These are phyloP conservation scores for Annona squamosa DNA, from an alignment of 164 flowering plant species.

Conservation along the genomic window DNA sequence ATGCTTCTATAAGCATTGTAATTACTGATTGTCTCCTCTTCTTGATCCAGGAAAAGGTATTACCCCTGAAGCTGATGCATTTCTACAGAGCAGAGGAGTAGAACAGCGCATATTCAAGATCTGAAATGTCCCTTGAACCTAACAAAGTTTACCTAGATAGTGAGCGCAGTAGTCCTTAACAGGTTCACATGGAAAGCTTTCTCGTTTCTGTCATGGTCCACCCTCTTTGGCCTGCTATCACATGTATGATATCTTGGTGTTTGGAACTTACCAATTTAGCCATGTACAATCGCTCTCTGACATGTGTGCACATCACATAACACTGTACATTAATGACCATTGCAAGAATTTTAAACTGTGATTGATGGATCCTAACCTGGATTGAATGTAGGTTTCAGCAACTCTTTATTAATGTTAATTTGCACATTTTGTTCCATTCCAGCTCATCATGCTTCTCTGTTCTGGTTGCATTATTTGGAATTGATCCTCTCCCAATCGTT, in stretches of 20 bases:
- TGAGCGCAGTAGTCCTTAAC: neutral
- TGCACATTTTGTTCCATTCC: too few species aligned
- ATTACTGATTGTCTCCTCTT: neutral
- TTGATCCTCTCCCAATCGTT: too few species aligned
- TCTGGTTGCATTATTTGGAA: too few species aligned
- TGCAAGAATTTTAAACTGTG: neutral
- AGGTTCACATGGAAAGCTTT: neutral
- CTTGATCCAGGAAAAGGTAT: constrained; percentile 43
- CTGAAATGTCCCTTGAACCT: neutral
- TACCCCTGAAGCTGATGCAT: constrained; percentile 38
- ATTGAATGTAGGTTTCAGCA: neutral
- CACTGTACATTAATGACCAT: neutral
- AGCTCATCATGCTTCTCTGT: too few species aligned
- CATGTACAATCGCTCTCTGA: neutral
- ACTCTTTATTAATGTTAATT: neutral
- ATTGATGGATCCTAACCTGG: neutral
- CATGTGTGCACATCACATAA: neutral
- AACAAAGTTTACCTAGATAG: neutral
- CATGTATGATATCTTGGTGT: neutral
- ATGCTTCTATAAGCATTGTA: neutral
- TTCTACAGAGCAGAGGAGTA: constrained; percentile 33
- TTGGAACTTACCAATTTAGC: neutral
- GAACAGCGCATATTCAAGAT: neutral
- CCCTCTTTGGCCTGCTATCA: neutral
- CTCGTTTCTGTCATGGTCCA: neutral